Conservation (phyloP, 169 alveolate species). For the Eimeria praecox region DNA sequence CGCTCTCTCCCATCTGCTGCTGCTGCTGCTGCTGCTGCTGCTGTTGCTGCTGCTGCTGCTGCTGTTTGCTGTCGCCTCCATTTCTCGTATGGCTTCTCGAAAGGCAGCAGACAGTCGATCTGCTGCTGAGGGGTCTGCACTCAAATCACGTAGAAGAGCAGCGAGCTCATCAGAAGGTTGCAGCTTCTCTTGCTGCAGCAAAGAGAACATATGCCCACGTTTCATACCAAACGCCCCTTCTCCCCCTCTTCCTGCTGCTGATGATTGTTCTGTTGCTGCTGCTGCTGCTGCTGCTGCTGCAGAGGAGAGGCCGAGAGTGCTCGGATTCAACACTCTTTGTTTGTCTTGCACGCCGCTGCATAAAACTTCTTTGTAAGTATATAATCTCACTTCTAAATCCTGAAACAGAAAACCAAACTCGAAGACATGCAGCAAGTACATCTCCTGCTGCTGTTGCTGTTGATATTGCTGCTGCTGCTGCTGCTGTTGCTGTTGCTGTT, state of each 20-base stretch:
- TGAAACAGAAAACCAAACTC: not conserved
- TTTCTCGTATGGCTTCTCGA: not conserved
- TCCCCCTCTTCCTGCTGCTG: not conserved
- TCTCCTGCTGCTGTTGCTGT: not conserved
- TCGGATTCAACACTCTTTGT: conserved; percentile 33
- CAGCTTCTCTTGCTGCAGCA: not conserved
- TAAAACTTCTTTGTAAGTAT: conserved; percentile 51
- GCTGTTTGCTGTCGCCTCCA: not conserved
- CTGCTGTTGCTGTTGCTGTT: conserved; percentile 12
- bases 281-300: conserved; percentile 30
- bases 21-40: conserved; percentile 18
- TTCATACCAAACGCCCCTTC: not conserved
- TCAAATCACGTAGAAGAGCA: not conserved
- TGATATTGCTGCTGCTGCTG: not conserved
- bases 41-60: conserved; percentile 13
- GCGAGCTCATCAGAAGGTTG: conserved; percentile 53
- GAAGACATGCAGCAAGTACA: not conserved
- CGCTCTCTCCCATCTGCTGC: conserved; percentile 38
- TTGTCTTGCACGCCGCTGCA: conserved; percentile 76
- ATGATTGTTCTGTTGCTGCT: conserved; percentile 2
- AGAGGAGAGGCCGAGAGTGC: conserved; percentile 12
- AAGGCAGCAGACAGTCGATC: not conserved
- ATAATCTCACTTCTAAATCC: conserved; percentile 29
- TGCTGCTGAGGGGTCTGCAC: conserved; percentile 31
- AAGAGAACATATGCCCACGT: not conserved